A percentile compares a stretch with the other conserved stretches of the same genome.
Evolutionary conservation across 208 protist genomes (phyloP).

Genomic region (Tritrichomonas foetus): DNA sequence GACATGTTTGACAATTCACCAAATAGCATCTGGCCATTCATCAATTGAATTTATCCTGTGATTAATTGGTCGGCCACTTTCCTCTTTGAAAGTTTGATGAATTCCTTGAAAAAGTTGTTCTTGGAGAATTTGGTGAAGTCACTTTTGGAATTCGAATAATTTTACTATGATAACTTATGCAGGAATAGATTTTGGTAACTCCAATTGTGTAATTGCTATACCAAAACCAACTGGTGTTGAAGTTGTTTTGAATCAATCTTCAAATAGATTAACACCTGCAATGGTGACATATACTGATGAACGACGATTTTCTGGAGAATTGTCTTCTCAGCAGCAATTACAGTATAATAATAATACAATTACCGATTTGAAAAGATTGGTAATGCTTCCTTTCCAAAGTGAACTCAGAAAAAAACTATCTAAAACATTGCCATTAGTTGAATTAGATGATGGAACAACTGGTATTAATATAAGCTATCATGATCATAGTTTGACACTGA

Average conservation of each 20-base stretch:
- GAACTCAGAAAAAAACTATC: not conserved
- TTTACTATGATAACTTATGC: not conserved
- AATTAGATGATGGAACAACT: not conserved
- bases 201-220: not conserved
- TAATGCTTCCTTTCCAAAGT: not conserved
- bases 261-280: not conserved
- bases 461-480: not conserved
- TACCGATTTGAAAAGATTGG: not conserved
- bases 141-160: too few species aligned
- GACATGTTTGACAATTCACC: too few species aligned
- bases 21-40: too few species aligned
- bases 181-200: slow-evolving; percentile 7
- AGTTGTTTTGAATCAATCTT: slow-evolving; percentile 2
- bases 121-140: too few species aligned
- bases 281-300: slow-evolving; percentile 19
- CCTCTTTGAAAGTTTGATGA: too few species aligned
- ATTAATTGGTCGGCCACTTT: too few species aligned
- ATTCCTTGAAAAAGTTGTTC: too few species aligned
- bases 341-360: not conserved
- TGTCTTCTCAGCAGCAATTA: not conserved
- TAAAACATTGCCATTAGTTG: not conserved
- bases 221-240: not conserved
- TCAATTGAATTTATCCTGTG: too few species aligned
- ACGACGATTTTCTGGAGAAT: not conserved
- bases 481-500: not conserved